phyloP scores from a whole-genome alignment of 1,139 yeast genomes.

The Geotrichum histeridarum region DNA sequence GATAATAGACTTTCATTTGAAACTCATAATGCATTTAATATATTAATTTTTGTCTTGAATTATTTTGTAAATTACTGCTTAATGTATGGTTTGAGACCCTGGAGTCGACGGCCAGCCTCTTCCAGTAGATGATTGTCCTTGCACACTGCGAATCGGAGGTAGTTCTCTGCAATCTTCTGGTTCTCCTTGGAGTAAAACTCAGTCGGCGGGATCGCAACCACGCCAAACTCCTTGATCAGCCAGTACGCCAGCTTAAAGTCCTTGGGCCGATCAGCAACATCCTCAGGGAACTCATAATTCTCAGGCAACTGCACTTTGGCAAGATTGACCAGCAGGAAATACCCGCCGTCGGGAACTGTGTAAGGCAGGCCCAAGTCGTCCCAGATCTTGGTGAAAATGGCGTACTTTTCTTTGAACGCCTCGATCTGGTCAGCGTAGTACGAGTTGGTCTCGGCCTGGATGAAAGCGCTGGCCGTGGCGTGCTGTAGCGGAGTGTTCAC shows the following conservation, averaged over 20 bases:
- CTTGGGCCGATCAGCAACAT: slow-evolving; percentile 60
- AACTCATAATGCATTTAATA: background rate
- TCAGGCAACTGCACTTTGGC: slow-evolving; percentile 72
- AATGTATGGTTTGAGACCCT: slow-evolving; percentile 60
- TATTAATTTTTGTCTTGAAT: background rate
- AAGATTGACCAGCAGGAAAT: slow-evolving; percentile 83
- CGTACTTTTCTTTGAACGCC: slow-evolving; percentile 64
- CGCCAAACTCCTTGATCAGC: slow-evolving; percentile 88
- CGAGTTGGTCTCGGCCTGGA: slow-evolving; percentile 52
- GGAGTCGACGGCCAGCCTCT: slow-evolving; percentile 74
- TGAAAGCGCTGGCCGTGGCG: slow-evolving; percentile 76
- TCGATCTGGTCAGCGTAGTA: slow-evolving; percentile 68
- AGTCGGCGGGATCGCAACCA: slow-evolving; percentile 93
- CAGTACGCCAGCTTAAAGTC: slow-evolving; percentile 89
- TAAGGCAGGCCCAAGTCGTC: slow-evolving; percentile 85
- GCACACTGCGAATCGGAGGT: slow-evolving; percentile 91
- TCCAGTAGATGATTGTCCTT: slow-evolving; percentile 76
- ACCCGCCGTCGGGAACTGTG: slow-evolving; percentile 88
- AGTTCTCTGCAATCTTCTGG: slow-evolving; percentile 72
- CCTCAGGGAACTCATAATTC: slow-evolving; percentile 66
- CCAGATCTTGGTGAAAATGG: slow-evolving; percentile 66
- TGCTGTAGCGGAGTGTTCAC: slow-evolving; percentile 93
- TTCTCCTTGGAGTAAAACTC: slow-evolving; percentile 74
- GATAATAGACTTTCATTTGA: background rate
- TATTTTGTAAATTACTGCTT: slow-evolving; percentile 21